A percentile compares a stretch with the other conserved stretches of the same genome.
Conservation (phyloP, 805 yeast species). For the Teunomyces stri region DNA sequence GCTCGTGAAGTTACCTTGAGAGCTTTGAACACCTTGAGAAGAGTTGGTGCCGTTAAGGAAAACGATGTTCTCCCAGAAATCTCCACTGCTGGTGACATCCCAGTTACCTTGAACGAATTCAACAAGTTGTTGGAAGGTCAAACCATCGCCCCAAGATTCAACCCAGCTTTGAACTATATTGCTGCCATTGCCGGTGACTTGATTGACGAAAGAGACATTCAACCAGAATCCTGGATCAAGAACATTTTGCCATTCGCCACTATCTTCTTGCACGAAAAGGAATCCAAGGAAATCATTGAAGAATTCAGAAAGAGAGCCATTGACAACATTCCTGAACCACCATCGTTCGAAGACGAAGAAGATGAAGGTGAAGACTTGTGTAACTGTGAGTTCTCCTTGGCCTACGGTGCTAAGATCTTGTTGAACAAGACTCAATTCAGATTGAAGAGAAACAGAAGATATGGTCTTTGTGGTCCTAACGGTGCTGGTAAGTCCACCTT, state of each 20-base stretch:
- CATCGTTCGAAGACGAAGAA: constrained; percentile 92
- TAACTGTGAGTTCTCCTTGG: constrained; percentile 99
- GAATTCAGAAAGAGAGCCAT: constrained; percentile 94
- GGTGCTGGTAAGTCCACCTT: constrained; percentile 58
- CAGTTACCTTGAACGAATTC: constrained; percentile 82
- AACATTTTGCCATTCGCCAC: constrained; percentile 92
- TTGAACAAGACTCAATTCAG: constrained; percentile 99
- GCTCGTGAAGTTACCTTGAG: constrained; percentile 98
- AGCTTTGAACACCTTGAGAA: constrained; percentile 94
- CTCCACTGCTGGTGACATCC: constrained; percentile 97
- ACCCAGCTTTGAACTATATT: constrained; percentile 71
- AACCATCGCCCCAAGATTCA: constrained; percentile 75
- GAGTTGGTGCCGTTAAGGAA: constrained; percentile 96
- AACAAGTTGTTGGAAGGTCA: constrained; percentile 65
- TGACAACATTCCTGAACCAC: constrained; percentile 97
- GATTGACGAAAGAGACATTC: constrained; percentile 94
- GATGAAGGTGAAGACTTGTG: constrained; percentile 99
- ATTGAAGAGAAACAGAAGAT: constrained; percentile 98
- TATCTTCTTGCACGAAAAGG: constrained; percentile 89
- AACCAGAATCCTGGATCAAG: constrained; percentile 87
- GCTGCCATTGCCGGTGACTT: constrained; percentile 98
- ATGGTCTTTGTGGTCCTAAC: constrained; percentile 83
- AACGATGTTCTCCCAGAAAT: constrained; percentile 93
- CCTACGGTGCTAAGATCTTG: constrained; percentile 99
- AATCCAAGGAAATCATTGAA: constrained; percentile 87